Percentiles rank a stretch among this genome's conserved stretches.
These are phyloP conservation scores for Leptographium lundbergii DNA, from an alignment of 2,329 filamentous ascomycete species.

Conservation along the genomic window DNA sequence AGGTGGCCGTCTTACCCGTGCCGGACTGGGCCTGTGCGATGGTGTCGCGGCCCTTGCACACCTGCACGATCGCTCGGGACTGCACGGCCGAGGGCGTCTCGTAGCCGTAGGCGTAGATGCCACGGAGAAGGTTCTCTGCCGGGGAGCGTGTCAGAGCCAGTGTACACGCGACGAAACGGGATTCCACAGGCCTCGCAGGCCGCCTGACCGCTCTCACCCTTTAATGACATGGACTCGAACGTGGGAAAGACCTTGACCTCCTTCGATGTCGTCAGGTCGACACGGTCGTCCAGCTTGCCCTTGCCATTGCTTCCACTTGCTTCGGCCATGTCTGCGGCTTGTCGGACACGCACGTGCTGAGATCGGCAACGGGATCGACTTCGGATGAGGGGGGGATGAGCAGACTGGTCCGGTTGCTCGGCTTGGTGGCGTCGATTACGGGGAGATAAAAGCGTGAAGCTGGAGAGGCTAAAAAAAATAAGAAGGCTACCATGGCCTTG, in stretches of 20 bases:
- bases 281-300: slow-evolving; percentile 79
- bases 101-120: slow-evolving; percentile 97
- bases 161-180: neutral
- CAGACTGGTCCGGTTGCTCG: neutral
- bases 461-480: neutral
- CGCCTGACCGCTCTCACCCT: slow-evolving; percentile 36
- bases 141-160: neutral
- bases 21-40: slow-evolving; percentile 97
- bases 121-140: slow-evolving; percentile 80
- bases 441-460: neutral
- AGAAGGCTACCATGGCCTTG: neutral
- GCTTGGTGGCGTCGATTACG: neutral
- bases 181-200: no score
- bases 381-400: neutral
- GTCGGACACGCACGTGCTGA: neutral
- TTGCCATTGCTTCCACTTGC: slow-evolving; percentile 24
- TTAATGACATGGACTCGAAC: slow-evolving; percentile 92
- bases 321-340: slow-evolving; percentile 60
- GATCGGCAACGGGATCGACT: neutral
- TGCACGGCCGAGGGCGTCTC: slow-evolving; percentile 97
- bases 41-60: slow-evolving; percentile 97
- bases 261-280: slow-evolving; percentile 97
- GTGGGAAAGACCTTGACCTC: slow-evolving; percentile 93
- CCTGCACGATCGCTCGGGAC: slow-evolving; percentile 94
- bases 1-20: slow-evolving; percentile 93